Conservation (phyloP, 306 rosid genomes). For the Quercus gilva region DNA sequence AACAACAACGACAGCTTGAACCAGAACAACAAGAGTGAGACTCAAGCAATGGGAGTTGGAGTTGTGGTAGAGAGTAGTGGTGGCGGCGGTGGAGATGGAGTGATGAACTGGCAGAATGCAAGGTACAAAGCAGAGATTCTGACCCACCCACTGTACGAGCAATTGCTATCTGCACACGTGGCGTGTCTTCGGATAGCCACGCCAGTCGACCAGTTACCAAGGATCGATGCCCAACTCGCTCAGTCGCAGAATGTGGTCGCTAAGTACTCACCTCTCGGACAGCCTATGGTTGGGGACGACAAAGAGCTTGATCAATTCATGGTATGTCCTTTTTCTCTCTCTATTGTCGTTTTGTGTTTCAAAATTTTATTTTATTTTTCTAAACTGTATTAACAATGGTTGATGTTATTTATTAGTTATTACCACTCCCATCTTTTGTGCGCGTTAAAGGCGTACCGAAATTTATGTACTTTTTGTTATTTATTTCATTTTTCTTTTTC, state of each 20-base stretch:
- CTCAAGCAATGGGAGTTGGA: neutral
- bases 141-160: conserved; percentile 81
- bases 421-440: neutral
- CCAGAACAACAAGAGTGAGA: conserved; percentile 20
- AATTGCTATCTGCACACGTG: conserved; percentile 88
- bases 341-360: neutral
- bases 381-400: neutral
- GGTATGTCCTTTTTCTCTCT: conserved; percentile 47
- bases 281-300: conserved; percentile 58
- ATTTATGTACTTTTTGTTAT: too few species aligned
- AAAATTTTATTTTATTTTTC: neutral
- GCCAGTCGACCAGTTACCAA: conserved; percentile 95
- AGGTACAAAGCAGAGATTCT: conserved; percentile 79
- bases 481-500: too few species aligned
- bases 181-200: conserved; percentile 95
- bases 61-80: conserved; percentile 40
- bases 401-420: neutral
- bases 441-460: neutral
- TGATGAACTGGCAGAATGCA: conserved; percentile 84
- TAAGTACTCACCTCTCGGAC: conserved; percentile 78
- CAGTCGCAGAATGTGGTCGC: conserved; percentile 94
- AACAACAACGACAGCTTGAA: conserved; percentile 15
- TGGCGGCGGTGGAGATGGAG: conserved; percentile 41
- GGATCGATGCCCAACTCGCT: conserved; percentile 91
- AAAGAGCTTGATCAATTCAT: conserved; percentile 92